phyloP scores from a whole-genome alignment of 345 rosid genomes.

The Raphanus raphanistrum region DNA sequence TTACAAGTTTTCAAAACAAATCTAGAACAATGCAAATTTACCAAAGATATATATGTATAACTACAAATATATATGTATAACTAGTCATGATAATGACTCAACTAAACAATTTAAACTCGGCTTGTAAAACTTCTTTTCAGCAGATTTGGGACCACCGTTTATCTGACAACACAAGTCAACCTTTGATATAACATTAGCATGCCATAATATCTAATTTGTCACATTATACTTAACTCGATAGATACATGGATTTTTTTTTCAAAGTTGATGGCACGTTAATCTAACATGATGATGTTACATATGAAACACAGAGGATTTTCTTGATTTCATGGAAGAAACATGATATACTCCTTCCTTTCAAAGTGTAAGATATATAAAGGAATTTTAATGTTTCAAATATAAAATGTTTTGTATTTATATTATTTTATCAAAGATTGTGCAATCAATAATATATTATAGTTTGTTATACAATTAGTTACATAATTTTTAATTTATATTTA shows the following conservation, averaged over 20 bases:
- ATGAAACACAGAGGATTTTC: neutral
- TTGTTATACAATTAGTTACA: too few species aligned
- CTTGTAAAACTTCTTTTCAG: constrained; percentile 10
- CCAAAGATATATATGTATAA: constrained; percentile 21
- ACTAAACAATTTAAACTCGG: neutral
- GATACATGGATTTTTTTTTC: neutral
- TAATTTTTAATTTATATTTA: too few species aligned
- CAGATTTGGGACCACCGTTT: constrained; percentile 3
- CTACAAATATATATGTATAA: too few species aligned
- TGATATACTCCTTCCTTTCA: neutral
- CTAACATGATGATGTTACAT: constrained; percentile 18
- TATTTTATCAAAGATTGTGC: too few species aligned
- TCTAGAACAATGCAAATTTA: constrained; percentile 25
- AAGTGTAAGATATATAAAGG: too few species aligned
- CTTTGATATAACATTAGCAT: constrained; percentile 22
- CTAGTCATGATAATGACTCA: constrained; percentile 21
- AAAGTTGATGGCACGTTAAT: constrained; percentile 8
- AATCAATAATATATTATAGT: too few species aligned
- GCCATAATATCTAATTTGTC: neutral
- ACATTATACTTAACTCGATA: neutral
- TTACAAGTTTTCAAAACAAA: constrained; percentile 7
- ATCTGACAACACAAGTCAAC: constrained; percentile 3
- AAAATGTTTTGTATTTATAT: too few species aligned
- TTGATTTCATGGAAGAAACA: neutral
- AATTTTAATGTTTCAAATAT: too few species aligned